Conservation (phyloP, 345 rosid genomes). For the Litchi chinensis region DNA sequence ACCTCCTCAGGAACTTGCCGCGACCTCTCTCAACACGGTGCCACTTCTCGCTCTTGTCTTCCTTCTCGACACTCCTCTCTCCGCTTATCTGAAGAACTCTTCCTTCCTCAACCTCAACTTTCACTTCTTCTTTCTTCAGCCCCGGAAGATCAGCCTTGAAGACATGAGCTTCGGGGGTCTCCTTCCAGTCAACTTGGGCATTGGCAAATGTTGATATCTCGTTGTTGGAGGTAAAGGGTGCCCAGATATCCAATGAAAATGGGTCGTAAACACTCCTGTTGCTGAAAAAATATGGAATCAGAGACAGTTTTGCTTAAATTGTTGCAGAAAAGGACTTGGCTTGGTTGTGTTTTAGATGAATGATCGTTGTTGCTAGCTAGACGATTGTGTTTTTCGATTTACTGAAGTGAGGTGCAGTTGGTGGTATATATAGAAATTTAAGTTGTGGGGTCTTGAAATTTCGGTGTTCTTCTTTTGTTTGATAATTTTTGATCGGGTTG, state of each 20-base stretch:
- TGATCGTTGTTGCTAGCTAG: not conserved
- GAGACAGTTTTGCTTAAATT: constrained; percentile 13
- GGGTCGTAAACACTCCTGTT: constrained; percentile 28
- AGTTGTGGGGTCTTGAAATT: not conserved
- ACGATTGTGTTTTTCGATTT: not conserved
- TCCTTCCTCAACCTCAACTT: constrained; percentile 29
- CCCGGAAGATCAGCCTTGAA: constrained; percentile 34
- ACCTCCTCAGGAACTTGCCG: constrained; percentile 36
- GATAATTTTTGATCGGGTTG: not conserved
- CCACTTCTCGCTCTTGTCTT: constrained; percentile 35
- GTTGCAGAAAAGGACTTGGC: not conserved
- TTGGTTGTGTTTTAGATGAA: not conserved
- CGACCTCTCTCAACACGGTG: constrained; percentile 33
- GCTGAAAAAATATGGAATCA: constrained; percentile 27
- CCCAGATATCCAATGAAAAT: constrained; percentile 32
- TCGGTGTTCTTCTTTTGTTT: constrained; percentile 11
- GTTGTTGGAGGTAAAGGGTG: constrained; percentile 8
- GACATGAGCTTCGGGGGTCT: constrained; percentile 33
- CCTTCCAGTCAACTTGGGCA: constrained; percentile 31
- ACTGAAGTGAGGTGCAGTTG: not conserved
- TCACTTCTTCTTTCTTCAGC: constrained; percentile 33
- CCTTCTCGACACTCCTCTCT: constrained; percentile 29
- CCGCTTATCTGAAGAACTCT: constrained; percentile 36
- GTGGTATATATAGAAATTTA: constrained; percentile 5
- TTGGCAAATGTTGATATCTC: constrained; percentile 21